Conservation (phyloP, 345 rosid species). For the Noccaea caerulescens region DNA sequence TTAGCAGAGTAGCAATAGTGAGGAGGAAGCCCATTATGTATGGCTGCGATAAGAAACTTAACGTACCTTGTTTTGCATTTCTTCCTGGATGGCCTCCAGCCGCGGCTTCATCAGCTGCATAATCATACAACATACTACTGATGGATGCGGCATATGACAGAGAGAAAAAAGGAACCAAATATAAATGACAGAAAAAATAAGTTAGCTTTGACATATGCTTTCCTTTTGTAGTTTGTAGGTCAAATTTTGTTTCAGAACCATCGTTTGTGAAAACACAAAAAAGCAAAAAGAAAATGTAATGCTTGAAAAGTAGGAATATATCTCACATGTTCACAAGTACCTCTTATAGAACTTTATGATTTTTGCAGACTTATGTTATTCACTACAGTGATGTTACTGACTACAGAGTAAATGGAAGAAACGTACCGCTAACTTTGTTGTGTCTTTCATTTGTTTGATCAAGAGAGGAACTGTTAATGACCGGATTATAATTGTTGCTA, state of each 20-base stretch:
- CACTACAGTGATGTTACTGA: neutral
- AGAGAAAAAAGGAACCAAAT: neutral
- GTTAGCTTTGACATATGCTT: constrained; percentile 1
- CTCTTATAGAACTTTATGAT: neutral
- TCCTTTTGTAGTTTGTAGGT: neutral
- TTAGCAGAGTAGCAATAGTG: constrained; percentile 12
- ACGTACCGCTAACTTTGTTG: constrained; percentile 71
- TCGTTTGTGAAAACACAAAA: neutral
- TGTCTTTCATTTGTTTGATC: constrained; percentile 77
- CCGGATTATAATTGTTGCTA: constrained; percentile 76
- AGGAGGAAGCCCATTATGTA: neutral
- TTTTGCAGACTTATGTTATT: neutral
- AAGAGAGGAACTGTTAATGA: constrained; percentile 67
- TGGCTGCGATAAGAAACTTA: constrained; percentile 25
- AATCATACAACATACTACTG: constrained; percentile 36
- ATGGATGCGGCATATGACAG: constrained; percentile 20
- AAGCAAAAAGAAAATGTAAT: neutral
- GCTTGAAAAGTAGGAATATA: constrained; percentile 4
- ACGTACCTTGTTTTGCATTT: constrained; percentile 59
- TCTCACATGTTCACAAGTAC: constrained; percentile 6
- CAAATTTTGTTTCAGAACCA: neutral
- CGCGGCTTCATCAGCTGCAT: constrained; percentile 74
- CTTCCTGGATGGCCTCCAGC: constrained; percentile 63
- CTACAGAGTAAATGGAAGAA: neutral
- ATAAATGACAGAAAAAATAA: constrained; percentile 16